These are phyloP conservation scores for Blumeria hordei DNA, from an alignment of 2,329 filamentous ascomycete genomes.

Conservation along the genomic window DNA sequence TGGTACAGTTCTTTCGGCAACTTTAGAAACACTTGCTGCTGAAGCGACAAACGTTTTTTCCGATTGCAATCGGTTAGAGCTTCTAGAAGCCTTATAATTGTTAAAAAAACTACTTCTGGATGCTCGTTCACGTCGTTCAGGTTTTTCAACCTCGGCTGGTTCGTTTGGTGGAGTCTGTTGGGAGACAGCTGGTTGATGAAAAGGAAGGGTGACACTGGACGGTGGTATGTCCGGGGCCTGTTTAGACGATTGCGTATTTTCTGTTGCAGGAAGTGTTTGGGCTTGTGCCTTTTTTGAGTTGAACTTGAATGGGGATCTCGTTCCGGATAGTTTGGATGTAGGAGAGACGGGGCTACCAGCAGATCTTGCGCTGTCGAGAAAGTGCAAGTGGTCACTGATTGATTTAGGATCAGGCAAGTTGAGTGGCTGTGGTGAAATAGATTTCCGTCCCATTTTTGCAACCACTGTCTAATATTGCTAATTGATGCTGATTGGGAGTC, in stretches of 20 bases:
- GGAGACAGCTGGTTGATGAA: conserved; percentile 7
- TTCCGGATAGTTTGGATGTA: conserved; percentile 11
- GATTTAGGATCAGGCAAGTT: conserved; percentile 8
- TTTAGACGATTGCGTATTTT: neutral
- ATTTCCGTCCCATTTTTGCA: conserved; percentile 11
- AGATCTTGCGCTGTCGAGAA: conserved; percentile 1
- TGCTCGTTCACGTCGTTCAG: conserved; percentile 9
- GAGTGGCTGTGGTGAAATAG: conserved; percentile 12
- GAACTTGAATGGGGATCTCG: conserved; percentile 13
- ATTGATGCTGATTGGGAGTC: too few relatives aligned
- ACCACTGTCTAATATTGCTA: neutral
- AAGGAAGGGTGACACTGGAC: conserved; percentile 4
- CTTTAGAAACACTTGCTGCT: conserved; percentile 15
- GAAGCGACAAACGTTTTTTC: conserved; percentile 14
- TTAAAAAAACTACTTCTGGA: conserved; percentile 19
- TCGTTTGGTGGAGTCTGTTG: conserved; percentile 6
- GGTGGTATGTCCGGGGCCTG: conserved; percentile 5
- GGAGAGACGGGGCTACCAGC: conserved; percentile 4
- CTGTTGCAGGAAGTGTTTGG: conserved; percentile 4
- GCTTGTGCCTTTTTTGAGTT: conserved; percentile 9
- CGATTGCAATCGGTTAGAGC: conserved; percentile 19
- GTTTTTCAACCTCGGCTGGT: conserved; percentile 4
- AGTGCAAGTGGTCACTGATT: conserved; percentile 5
- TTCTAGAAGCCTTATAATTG: conserved; percentile 23
- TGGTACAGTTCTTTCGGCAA: conserved; percentile 12